Percentiles rank a stretch among this genome's conserved stretches.
Evolutionary conservation across 2,329 filamentous ascomycete genomes (phyloP).

Genomic region (Colletotrichum graminicola): DNA sequence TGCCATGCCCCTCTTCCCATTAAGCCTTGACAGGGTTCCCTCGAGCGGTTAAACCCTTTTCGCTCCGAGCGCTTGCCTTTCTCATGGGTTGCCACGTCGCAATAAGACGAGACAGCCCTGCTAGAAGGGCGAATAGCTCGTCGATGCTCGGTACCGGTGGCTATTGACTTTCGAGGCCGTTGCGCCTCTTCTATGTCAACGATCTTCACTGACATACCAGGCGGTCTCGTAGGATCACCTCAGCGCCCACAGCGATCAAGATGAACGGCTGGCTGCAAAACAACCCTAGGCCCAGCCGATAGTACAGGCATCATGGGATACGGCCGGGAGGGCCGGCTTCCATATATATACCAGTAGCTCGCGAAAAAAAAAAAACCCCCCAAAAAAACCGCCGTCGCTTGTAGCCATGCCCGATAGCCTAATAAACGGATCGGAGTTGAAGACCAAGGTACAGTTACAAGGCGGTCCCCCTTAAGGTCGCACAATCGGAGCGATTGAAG

Average conservation of each 20-base stretch:
- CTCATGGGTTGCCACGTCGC: background rate
- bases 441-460: background rate
- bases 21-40: conserved; percentile 26
- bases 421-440: conserved; percentile 21
- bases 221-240: conserved; percentile 25
- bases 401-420: conserved; percentile 29
- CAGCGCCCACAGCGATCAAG: conserved; percentile 8
- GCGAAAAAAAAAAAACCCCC: background rate
- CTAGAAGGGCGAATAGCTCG: conserved; percentile 8
- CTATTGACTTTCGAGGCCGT: background rate
- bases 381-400: conserved; percentile 6
- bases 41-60: conserved; percentile 22
- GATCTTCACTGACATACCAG: conserved; percentile 8
- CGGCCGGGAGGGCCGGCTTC: conserved; percentile 11
- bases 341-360: conserved; percentile 23
- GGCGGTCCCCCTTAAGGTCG: too few relatives aligned
- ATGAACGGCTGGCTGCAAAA: conserved; percentile 10
- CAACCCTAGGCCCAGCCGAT: background rate
- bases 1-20: conserved; percentile 2
- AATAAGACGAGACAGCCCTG: conserved; percentile 9
- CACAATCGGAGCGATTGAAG: conserved; percentile 1
- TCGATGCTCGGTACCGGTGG: conserved; percentile 4
- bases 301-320: background rate
- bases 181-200: conserved; percentile 11
- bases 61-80: conserved; percentile 19